Evolutionary conservation across 768 basidiomycete species (phyloP).

Genomic region (Porphyrellus cyaneotinctus): DNA sequence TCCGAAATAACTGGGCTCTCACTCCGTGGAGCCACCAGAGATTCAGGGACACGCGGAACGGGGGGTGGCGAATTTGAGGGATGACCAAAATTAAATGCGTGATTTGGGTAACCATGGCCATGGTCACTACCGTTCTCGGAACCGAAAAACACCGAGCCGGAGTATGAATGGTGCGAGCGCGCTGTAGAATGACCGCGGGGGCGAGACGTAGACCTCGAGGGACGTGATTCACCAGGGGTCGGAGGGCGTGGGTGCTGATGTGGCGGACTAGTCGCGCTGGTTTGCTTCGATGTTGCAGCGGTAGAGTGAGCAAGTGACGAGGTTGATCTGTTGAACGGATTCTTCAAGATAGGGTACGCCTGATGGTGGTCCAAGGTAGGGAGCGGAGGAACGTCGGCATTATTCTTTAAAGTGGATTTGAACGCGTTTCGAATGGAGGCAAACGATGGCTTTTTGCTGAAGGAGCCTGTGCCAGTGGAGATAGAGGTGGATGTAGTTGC

Average conservation of each 20-base stretch:
- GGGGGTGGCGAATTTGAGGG: slow-evolving; percentile 63
- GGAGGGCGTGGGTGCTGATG: slow-evolving; percentile 50
- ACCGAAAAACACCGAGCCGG: slow-evolving; percentile 66
- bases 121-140: slow-evolving; percentile 73
- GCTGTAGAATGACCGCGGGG: slow-evolving; percentile 54
- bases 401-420: slow-evolving; percentile 54
- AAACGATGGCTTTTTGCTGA: slow-evolving; percentile 79
- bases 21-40: slow-evolving; percentile 45
- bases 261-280: slow-evolving; percentile 46
- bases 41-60: slow-evolving; percentile 71
- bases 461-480: slow-evolving; percentile 33
- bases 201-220: slow-evolving; percentile 36
- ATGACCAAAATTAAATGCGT: slow-evolving; percentile 23
- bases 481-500: slow-evolving; percentile 39
- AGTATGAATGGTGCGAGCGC: slow-evolving; percentile 77
- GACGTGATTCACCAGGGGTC: slow-evolving; percentile 47
- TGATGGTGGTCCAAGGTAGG: slow-evolving; percentile 61
- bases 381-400: slow-evolving; percentile 67
- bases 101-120: slow-evolving; percentile 38
- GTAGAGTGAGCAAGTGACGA: slow-evolving; percentile 62
- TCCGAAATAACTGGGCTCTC: slow-evolving; percentile 53
- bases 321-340: slow-evolving; percentile 78
- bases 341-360: slow-evolving; percentile 67
- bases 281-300: slow-evolving; percentile 36
- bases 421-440: slow-evolving; percentile 86